phyloP scores from a whole-genome alignment of 257 asterid species.

The Primulina tabacum region DNA sequence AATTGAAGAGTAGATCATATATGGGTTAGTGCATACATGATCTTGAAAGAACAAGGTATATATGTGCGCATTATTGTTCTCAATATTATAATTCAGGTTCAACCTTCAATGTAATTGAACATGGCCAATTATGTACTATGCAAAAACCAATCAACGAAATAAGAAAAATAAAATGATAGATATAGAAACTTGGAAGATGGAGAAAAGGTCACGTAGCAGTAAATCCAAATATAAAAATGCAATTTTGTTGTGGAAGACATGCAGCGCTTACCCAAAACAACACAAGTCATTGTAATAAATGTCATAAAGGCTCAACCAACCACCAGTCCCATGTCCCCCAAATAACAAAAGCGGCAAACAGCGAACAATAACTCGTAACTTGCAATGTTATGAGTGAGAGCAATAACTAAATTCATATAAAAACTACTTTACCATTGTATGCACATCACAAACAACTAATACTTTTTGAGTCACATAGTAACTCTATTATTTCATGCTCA shows the following conservation, averaged over 20 bases:
- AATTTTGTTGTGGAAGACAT: conserved; percentile 3
- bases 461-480: not conserved
- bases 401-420: conserved; percentile 7
- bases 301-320: conserved; percentile 98
- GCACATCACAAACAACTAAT: not conserved
- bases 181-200: conserved; percentile 11
- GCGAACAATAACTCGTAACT: conserved; percentile 6
- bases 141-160: not conserved
- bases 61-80: not conserved
- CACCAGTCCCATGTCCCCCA: conserved; percentile 99
- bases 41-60: not conserved
- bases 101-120: not conserved
- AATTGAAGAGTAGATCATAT: not conserved
- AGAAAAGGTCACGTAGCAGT: conserved; percentile 14
- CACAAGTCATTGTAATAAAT: conserved; percentile 78
- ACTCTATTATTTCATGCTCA: not conserved
- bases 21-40: not conserved
- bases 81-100: not conserved
- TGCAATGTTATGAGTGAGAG: conserved; percentile 16
- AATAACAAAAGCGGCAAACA: conserved; percentile 80
- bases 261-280: conserved; percentile 75
- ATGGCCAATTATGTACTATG: not conserved
- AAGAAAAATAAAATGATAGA: conserved; percentile 1
- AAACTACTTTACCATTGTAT: not conserved
- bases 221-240: conserved; percentile 16